Evolutionary conservation across 768 basidiomycete species (phyloP).

Genomic region (Termitomyces titanicus): DNA sequence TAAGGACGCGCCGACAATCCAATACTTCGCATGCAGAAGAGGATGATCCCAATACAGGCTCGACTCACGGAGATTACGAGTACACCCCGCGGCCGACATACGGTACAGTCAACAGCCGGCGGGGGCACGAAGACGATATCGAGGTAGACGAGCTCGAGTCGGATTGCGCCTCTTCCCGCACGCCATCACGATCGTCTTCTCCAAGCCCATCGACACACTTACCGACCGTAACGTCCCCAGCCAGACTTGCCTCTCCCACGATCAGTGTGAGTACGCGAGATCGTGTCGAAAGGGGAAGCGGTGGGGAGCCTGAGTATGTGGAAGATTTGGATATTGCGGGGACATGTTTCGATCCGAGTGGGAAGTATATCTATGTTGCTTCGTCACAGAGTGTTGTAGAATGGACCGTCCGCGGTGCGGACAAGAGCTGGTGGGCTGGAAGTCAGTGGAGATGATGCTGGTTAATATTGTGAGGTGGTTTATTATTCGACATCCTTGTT

Average conservation of each 20-base stretch:
- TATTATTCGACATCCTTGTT: too few relatives aligned
- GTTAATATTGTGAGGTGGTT: too few relatives aligned
- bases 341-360: constrained; percentile 68
- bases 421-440: constrained; percentile 70
- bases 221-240: constrained; percentile 7
- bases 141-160: constrained; percentile 52
- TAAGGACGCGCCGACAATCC: constrained; percentile 28
- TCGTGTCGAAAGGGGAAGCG: constrained; percentile 1
- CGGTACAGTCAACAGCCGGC: background rate
- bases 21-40: constrained; percentile 15
- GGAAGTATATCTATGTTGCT: constrained; percentile 66
- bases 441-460: constrained; percentile 37
- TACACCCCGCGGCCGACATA: constrained; percentile 17
- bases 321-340: constrained; percentile 62
- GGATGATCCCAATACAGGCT: constrained; percentile 26
- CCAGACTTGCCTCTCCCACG: constrained; percentile 9
- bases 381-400: constrained; percentile 66
- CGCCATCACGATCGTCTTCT: constrained; percentile 34
- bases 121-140: constrained; percentile 29
- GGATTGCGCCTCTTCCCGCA: constrained; percentile 47
- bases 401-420: constrained; percentile 70
- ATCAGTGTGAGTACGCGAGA: background rate
- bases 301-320: constrained; percentile 16
- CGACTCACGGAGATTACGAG: constrained; percentile 26
- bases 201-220: constrained; percentile 35